A percentile compares a stretch with the other conserved stretches of the same genome.
Conservation (phyloP, 2,329 filamentous ascomycete species). For the Capronia epimyces region DNA sequence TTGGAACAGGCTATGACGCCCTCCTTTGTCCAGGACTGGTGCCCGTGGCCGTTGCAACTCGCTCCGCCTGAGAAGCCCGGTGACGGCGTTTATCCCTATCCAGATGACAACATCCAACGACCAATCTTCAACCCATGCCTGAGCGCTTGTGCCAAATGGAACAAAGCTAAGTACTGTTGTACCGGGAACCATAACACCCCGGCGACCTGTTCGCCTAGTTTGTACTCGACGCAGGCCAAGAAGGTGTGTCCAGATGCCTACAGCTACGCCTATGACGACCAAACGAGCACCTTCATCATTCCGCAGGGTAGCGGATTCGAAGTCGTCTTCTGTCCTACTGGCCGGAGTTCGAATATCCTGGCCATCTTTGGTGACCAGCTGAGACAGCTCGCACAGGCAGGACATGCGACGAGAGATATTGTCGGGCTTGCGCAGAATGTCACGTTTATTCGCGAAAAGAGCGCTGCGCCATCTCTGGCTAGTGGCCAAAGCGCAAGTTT, state of each 20-base stretch:
- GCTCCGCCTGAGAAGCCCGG: slow-evolving; percentile 63
- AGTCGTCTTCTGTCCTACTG: slow-evolving; percentile 66
- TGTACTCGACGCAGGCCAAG: slow-evolving; percentile 67
- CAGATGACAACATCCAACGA: slow-evolving; percentile 65
- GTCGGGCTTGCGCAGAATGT: slow-evolving; percentile 21
- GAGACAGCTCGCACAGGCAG: slow-evolving; percentile 25
- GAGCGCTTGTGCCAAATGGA: slow-evolving; percentile 67
- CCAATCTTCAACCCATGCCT: slow-evolving; percentile 72
- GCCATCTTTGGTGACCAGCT: slow-evolving; percentile 26
- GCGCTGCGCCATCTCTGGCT: background rate
- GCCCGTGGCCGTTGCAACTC: slow-evolving; percentile 71
- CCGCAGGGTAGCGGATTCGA: slow-evolving; percentile 68
- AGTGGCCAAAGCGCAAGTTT: slow-evolving; percentile 4
- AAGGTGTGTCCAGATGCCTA: slow-evolving; percentile 77
- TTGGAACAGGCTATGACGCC: slow-evolving; percentile 58
- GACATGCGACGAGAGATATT: slow-evolving; percentile 25
- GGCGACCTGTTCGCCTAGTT: slow-evolving; percentile 58
- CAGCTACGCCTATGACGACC: slow-evolving; percentile 62
- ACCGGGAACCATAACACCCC: slow-evolving; percentile 62
- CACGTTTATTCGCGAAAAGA: slow-evolving; percentile 20
- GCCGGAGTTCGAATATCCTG: slow-evolving; percentile 34
- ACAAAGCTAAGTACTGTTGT: slow-evolving; percentile 66
- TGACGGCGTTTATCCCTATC: slow-evolving; percentile 75
- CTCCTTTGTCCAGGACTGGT: slow-evolving; percentile 61
- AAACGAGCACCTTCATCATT: slow-evolving; percentile 54